Evolutionary conservation across 805 yeast species (phyloP).

Genomic region (Candida caryicola): DNA sequence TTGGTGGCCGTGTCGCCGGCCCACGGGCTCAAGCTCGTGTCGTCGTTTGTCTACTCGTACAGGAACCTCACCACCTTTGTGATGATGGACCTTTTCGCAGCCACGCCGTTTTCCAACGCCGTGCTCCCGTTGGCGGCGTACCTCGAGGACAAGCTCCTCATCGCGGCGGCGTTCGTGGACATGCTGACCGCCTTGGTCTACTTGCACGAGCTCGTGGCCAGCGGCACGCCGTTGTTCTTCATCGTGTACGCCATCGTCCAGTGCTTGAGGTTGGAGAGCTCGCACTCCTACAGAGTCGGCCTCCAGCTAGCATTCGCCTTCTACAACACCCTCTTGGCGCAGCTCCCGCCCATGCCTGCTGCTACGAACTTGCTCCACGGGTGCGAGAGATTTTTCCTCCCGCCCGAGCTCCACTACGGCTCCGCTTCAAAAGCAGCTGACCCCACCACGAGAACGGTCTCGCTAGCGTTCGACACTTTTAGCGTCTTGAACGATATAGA

Average conservation of each 20-base stretch:
- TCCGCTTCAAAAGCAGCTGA: neutral
- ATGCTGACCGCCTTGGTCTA: constrained; percentile 9
- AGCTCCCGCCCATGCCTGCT: neutral
- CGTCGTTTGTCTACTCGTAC: constrained; percentile 27
- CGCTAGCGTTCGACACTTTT: constrained; percentile 22
- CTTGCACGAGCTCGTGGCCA: constrained; percentile 8
- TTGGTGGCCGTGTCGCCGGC: constrained; percentile 18
- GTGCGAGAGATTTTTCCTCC: neutral
- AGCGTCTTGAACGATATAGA: constrained; percentile 20
- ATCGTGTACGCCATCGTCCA: constrained; percentile 10
- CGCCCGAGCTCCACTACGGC: neutral
- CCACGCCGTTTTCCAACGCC: constrained; percentile 12
- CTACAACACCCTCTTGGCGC: neutral
- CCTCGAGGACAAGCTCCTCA: constrained; percentile 17
- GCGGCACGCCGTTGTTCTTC: constrained; percentile 3
- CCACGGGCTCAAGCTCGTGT: constrained; percentile 20
- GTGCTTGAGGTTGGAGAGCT: constrained; percentile 12
- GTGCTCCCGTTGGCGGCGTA: constrained; percentile 14
- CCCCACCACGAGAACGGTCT: constrained; percentile 17
- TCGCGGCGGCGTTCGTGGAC: constrained; percentile 15
- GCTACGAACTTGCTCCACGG: neutral
- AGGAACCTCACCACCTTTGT: constrained; percentile 23
- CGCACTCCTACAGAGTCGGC: constrained; percentile 16
- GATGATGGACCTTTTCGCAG: constrained; percentile 16
- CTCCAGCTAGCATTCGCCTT: neutral